phyloP scores from a whole-genome alignment of 2,329 filamentous ascomycete genomes.

The Aspergillus ochraceus region DNA sequence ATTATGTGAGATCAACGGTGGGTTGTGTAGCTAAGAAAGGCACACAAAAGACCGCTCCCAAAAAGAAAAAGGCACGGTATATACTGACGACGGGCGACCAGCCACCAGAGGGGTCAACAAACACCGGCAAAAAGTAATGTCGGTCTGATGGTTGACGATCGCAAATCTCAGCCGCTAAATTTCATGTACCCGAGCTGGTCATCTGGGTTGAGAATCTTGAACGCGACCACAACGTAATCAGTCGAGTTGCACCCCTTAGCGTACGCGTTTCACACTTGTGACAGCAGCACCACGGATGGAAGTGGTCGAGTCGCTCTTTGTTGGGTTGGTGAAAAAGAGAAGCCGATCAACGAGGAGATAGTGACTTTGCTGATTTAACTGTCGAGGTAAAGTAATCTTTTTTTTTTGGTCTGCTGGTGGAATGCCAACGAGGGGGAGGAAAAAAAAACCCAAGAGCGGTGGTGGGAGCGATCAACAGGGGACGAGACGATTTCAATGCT shows the following conservation, averaged over 20 bases:
- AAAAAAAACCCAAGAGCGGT: background rate
- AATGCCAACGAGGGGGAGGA: constrained; percentile 12
- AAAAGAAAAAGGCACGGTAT: constrained; percentile 6
- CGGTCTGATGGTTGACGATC: background rate
- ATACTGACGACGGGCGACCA: constrained; percentile 5
- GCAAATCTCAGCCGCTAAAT: constrained; percentile 1
- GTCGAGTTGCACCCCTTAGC: constrained; percentile 17
- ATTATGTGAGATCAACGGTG: constrained; percentile 26
- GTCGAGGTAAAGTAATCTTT: background rate
- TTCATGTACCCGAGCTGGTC: constrained; percentile 8
- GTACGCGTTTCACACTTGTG: constrained; percentile 8
- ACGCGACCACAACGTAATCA: constrained; percentile 4
- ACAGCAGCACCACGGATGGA: background rate
- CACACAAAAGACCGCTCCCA: constrained; percentile 8
- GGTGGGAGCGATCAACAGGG: constrained; percentile 17
- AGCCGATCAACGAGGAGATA: background rate
- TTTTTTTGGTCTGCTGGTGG: background rate
- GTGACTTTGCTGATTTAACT: background rate
- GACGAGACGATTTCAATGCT: constrained; percentile 9
- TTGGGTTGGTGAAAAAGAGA: background rate
- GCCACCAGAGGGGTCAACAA: constrained; percentile 7
- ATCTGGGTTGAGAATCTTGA: constrained; percentile 9
- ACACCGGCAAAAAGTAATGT: constrained; percentile 1
- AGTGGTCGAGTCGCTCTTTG: background rate
- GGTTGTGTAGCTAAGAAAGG: constrained; percentile 6